Evolutionary conservation across 2,329 filamentous ascomycete genomes (phyloP).

Genomic region (Botrytis deweyae): DNA sequence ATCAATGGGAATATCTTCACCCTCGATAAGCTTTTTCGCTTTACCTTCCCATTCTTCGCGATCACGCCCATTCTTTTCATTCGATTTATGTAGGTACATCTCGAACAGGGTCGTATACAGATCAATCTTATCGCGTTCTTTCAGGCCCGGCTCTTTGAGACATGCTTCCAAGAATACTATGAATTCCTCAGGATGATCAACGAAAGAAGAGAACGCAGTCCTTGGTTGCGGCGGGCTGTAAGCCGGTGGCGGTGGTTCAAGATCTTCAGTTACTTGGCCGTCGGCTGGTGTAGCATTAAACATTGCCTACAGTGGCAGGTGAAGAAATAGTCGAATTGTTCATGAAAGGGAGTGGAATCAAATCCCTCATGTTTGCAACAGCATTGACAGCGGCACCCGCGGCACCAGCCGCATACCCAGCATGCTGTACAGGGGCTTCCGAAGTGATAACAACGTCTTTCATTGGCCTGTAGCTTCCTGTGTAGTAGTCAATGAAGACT

Average conservation of each 20-base stretch:
- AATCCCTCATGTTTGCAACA: conserved; percentile 79
- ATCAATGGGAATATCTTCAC: conserved; percentile 79
- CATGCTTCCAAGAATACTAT: conserved; percentile 91
- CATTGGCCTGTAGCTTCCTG: conserved; percentile 74
- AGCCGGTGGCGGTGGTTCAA: conserved; percentile 45
- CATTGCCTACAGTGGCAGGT: conserved; percentile 51
- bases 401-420: conserved; percentile 47
- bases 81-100: conserved; percentile 93
- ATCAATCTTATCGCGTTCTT: conserved; percentile 74
- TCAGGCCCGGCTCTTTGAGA: conserved; percentile 68
- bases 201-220: conserved; percentile 92
- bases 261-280: conserved; percentile 50
- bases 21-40: conserved; percentile 84
- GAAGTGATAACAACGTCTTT: conserved; percentile 50
- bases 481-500: conserved; percentile 94
- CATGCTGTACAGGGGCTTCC: conserved; percentile 27
- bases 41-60: conserved; percentile 84
- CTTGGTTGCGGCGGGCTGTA: conserved; percentile 82
- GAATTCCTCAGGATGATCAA: conserved; percentile 90
- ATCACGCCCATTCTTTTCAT: conserved; percentile 67
- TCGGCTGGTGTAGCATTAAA: conserved; percentile 55
- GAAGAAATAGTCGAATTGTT: conserved; percentile 59
- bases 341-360: conserved; percentile 85
- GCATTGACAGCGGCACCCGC: conserved; percentile 65
- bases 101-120: conserved; percentile 95